Evolutionary conservation across 2,329 filamentous ascomycete genomes (phyloP).

Genomic region (Verticillium alfalfae): DNA sequence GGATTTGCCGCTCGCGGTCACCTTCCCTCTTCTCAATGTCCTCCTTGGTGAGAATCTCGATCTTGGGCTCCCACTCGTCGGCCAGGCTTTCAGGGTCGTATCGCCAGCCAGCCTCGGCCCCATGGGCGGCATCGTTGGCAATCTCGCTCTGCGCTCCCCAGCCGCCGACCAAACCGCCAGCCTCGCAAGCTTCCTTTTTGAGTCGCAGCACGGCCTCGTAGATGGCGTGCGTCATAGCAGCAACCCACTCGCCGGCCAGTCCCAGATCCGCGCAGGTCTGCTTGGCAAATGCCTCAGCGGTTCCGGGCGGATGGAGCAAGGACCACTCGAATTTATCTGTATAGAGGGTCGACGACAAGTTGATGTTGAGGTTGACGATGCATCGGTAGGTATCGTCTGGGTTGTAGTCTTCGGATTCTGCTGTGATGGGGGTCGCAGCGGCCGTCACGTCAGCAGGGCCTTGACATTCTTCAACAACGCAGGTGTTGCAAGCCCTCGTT

Average conservation of each 20-base stretch:
- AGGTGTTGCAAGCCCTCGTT: conserved; percentile 45
- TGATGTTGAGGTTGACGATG: conserved; percentile 85
- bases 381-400: conserved; percentile 94
- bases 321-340: conserved; percentile 99
- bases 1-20: conserved; percentile 85
- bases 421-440: conserved; percentile 57
- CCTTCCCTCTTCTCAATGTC: conserved; percentile 97
- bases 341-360: conserved; percentile 84
- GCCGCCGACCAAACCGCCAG: conserved; percentile 75
- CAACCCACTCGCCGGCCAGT: conserved; percentile 86
- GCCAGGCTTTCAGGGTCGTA: conserved; percentile 89
- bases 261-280: conserved; percentile 90
- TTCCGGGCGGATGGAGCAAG: conserved; percentile 81
- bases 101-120: conserved; percentile 83
- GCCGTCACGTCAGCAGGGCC: conserved; percentile 56
- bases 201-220: conserved; percentile 89
- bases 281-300: conserved; percentile 87
- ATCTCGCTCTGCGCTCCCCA: conserved; percentile 60
- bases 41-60: conserved; percentile 81
- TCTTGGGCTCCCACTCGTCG: conserved; percentile 77
- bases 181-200: conserved; percentile 95
- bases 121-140: conserved; percentile 82
- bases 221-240: conserved; percentile 90
- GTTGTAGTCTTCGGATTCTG: conserved; percentile 70
- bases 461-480: conserved; percentile 36